A percentile compares a stretch with the other conserved stretches of the same genome.
Conservation (phyloP, 2,329 filamentous ascomycete species). For the Pseudohalonectria lignicola region DNA sequence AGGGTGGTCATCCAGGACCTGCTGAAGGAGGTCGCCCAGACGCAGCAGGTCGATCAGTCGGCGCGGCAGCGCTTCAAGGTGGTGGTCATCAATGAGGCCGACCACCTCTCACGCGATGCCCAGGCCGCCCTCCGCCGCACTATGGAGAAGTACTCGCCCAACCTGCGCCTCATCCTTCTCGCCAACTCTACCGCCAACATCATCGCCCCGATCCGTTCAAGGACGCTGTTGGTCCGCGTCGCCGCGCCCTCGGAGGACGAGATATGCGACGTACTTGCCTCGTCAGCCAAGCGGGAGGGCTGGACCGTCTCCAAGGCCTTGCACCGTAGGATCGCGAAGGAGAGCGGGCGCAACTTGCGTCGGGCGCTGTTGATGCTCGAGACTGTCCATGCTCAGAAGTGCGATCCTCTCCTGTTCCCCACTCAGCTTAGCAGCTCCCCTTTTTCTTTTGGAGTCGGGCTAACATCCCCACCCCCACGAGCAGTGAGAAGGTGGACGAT, state of each 20-base stretch:
- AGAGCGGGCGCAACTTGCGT: constrained; percentile 84
- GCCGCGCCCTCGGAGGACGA: constrained; percentile 78
- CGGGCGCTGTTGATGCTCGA: constrained; percentile 94
- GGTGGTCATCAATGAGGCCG: constrained; percentile 97
- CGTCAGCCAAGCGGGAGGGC: constrained; percentile 64
- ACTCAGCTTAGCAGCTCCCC: constrained; percentile 1
- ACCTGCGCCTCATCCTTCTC: constrained; percentile 79
- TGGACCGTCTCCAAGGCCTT: constrained; percentile 69
- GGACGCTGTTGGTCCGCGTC: constrained; percentile 84
- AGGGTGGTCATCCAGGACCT: constrained; percentile 92
- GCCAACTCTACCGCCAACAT: constrained; percentile 98
- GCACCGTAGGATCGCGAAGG: constrained; percentile 75
- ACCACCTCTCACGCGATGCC: constrained; percentile 85
- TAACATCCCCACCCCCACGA: neutral
- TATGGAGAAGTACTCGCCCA: constrained; percentile 99
- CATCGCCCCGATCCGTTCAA: constrained; percentile 91
- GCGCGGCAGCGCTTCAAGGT: constrained; percentile 95
- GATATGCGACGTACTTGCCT: constrained; percentile 67
- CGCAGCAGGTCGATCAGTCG: constrained; percentile 90
- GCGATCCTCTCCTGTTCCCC: constrained; percentile 20
- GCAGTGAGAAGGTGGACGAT: constrained; percentile 81
- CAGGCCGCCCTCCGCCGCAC: constrained; percentile 90
- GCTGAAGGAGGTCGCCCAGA: constrained; percentile 95
- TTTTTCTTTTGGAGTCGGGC: too few relatives aligned
- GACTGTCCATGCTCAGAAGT: constrained; percentile 96